Evolutionary conservation across 192 early-diverging fungal species (phyloP).

Genomic region (Physocladia obscura): DNA sequence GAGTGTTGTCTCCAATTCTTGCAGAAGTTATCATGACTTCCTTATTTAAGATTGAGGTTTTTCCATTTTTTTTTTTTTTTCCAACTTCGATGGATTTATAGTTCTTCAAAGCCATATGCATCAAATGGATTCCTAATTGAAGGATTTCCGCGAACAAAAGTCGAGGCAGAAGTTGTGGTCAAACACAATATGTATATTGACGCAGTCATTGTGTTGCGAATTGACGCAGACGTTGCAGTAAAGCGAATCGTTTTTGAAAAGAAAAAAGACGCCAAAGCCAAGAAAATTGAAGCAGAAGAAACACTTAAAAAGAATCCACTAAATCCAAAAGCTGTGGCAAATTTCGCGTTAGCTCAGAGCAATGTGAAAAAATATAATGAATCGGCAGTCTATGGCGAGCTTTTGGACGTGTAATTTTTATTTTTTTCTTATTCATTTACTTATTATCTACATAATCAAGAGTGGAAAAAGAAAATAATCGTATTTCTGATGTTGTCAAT

Average conservation of each 20-base stretch:
- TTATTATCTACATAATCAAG: conserved; percentile 17
- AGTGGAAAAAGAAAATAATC: conserved; percentile 38
- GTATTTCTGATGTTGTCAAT: conserved; percentile 29
- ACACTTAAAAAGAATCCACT: neutral
- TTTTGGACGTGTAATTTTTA: conserved; percentile 34
- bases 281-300: conserved; percentile 12
- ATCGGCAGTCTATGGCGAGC: conserved; percentile 30
- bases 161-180: conserved; percentile 41
- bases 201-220: conserved; percentile 42
- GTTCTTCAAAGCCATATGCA: conserved; percentile 38
- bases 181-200: conserved; percentile 42
- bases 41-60: conserved; percentile 37
- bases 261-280: conserved; percentile 19
- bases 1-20: conserved; percentile 20
- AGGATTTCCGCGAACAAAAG: conserved; percentile 49
- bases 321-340: neutral
- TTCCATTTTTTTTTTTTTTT: neutral
- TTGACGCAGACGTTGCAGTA: conserved; percentile 40
- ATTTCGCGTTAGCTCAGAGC: neutral
- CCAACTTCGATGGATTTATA: neutral
- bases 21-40: conserved; percentile 25
- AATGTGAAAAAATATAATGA: conserved; percentile 4
- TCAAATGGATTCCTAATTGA: conserved; percentile 50
- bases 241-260: conserved; percentile 28
- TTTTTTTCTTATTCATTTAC: neutral